Conservation (phyloP, 1,284 basidiomycete species). For the Melampsora larici-populina region DNA sequence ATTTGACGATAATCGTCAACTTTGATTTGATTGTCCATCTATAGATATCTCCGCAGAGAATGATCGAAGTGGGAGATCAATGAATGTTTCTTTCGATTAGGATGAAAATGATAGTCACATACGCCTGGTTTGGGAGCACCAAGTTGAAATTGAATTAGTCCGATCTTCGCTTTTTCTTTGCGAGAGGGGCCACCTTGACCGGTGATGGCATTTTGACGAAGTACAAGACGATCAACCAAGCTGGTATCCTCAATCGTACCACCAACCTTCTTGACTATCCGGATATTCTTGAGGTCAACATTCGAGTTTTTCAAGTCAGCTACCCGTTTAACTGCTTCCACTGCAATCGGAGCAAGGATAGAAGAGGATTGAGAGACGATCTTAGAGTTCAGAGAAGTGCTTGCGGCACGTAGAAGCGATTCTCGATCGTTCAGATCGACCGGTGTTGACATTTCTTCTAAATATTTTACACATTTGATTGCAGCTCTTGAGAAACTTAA, state of each 20-base stretch:
- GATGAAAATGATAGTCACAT: constrained; percentile 52
- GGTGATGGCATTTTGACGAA: constrained; percentile 90
- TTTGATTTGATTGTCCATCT: constrained; percentile 99
- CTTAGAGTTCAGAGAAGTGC: constrained; percentile 96
- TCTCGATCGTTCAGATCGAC: constrained; percentile 87
- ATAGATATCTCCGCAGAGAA: constrained; percentile 2
- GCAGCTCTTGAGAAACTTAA: constrained; percentile 90
- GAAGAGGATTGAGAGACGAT: constrained; percentile 99
- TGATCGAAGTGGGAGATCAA: neutral
- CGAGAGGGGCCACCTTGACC: constrained; percentile 88
- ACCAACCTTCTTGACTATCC: constrained; percentile 96
- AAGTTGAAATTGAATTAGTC: constrained; percentile 96
- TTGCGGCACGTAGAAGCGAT: constrained; percentile 83
- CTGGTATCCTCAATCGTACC: constrained; percentile 99
- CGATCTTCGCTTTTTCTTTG: constrained; percentile 98
- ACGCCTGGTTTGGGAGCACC: constrained; percentile 97
- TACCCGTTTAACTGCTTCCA: constrained; percentile 87
- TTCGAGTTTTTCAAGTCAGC: constrained; percentile 73
- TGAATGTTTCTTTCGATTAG: neutral
- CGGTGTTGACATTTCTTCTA: constrained; percentile 87
- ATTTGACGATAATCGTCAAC: constrained; percentile 99
- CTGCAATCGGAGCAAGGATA: constrained; percentile 93
- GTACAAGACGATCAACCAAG: constrained; percentile 88
- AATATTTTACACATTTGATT: constrained; percentile 85
- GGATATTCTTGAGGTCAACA: constrained; percentile 93